phyloP scores from a whole-genome alignment of 257 asterid genomes.

The Avicennia marina region DNA sequence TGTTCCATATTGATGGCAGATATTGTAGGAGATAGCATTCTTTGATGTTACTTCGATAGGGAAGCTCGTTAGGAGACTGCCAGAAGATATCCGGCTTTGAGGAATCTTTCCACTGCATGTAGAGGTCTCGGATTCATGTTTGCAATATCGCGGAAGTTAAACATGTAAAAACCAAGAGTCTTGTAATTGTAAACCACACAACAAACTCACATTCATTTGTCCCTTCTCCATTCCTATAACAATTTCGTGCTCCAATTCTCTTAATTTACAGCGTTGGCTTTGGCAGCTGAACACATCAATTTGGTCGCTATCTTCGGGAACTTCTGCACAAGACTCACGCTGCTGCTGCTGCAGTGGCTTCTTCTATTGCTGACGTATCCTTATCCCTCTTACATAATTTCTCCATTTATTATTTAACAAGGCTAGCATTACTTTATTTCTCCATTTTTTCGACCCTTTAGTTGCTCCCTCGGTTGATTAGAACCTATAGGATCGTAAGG shows the following conservation, averaged over 20 bases:
- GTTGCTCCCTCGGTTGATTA: too few species aligned
- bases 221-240: neutral
- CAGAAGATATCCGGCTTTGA: constrained; percentile 93
- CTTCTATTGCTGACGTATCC: constrained; percentile 84
- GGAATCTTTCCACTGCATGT: constrained; percentile 73
- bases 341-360: constrained; percentile 88
- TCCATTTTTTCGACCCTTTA: too few species aligned
- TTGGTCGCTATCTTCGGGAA: constrained; percentile 74
- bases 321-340: constrained; percentile 85
- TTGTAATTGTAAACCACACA: neutral
- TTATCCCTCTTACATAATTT: neutral
- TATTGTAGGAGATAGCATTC: constrained; percentile 74
- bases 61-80: constrained; percentile 83
- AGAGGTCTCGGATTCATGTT: constrained; percentile 89
- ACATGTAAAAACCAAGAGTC: constrained; percentile 35
- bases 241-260: neutral
- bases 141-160: constrained; percentile 72
- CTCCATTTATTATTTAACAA: neutral
- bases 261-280: constrained; percentile 68
- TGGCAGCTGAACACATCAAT: constrained; percentile 68
- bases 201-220: neutral
- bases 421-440: neutral
- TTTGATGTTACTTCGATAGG: constrained; percentile 89
- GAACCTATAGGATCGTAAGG: neutral
- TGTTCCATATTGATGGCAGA: neutral